A percentile compares a stretch with the other conserved stretches of the same genome.
Conservation (phyloP, 306 rosid species). For the Quercus parvula region DNA sequence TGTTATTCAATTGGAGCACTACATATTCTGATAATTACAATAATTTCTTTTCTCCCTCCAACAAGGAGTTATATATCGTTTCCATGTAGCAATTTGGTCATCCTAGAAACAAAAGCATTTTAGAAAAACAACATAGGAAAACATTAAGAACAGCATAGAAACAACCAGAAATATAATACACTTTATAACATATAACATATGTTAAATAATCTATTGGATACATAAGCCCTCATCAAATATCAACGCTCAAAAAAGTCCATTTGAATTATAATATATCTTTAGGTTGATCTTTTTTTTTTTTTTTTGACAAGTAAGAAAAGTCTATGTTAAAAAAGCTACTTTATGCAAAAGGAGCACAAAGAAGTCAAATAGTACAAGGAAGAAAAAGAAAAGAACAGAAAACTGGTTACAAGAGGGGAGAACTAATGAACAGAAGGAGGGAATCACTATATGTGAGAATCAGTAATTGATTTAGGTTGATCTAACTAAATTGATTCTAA, state of each 20-base stretch:
- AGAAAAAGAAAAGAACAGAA: too few species aligned
- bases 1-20: not conserved
- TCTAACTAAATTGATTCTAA: not conserved
- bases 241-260: not conserved
- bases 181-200: not conserved
- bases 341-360: too few species aligned
- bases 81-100: not conserved
- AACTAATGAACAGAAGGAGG: too few species aligned
- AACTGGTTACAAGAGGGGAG: too few species aligned
- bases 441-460: too few species aligned
- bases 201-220: not conserved
- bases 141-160: not conserved
- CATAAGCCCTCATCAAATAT: not conserved
- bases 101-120: not conserved
- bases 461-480: too few species aligned
- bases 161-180: not conserved
- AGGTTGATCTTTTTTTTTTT: not conserved
- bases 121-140: not conserved
- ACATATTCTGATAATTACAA: not conserved
- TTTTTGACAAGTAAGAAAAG: too few species aligned
- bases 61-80: not conserved
- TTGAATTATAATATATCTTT: not conserved
- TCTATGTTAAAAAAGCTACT: too few species aligned
- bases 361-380: too few species aligned
- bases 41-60: not conserved